Evolutionary conservation across 2,329 filamentous ascomycete species (phyloP), one percentile per base, ranked within the genome.

Genomic region (Keithomyces neogunnii): DNA sequence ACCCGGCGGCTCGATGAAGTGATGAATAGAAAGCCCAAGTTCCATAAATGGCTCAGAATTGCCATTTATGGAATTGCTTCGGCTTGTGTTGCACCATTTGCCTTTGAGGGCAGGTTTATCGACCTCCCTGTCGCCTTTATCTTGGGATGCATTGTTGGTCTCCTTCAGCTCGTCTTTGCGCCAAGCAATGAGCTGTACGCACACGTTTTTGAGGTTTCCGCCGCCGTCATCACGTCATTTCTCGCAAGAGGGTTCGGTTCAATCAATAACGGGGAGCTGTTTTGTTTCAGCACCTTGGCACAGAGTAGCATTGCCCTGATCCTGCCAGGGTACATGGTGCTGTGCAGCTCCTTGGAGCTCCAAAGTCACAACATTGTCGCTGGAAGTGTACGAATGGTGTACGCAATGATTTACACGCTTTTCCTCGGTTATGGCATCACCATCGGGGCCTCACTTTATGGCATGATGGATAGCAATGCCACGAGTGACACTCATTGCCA

Each of bases 81-180:
- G 10, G 85, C 82, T 0, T 80, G 75, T 5, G 88, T 93, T 1
- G 88, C 86, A 0, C 88, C 88, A 0, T 93, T 93, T 60, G 88
- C 86, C 3, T 95, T 93, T 62, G 73, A 83, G 51, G 87, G 86
- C 3, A 80, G 88, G 3, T 80, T 84, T 40, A 85, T 92, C 60
- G 89, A 95, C 63, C 71, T 93, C 53, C 88, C 88, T 0, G 77
- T 91, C 31, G 82, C 84, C 26, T 93, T 93, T 63, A 51, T 89
- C 1, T 76, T 95, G 0, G 89, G 89, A 2, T 84, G 81, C 60
- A 71, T 91, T 19, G 75, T 95, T 0, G 89, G 88, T 1, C 68
- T 84, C 50, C 71, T 95, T 47, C 88, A 93, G 61, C 78, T 92
- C 8, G 78, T 89, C 31, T 71, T 89, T 4, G 85, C 87, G 0